Evolutionary conservation across 305 asterid genomes (phyloP).

Genomic region (Fraxinus dipetala): DNA sequence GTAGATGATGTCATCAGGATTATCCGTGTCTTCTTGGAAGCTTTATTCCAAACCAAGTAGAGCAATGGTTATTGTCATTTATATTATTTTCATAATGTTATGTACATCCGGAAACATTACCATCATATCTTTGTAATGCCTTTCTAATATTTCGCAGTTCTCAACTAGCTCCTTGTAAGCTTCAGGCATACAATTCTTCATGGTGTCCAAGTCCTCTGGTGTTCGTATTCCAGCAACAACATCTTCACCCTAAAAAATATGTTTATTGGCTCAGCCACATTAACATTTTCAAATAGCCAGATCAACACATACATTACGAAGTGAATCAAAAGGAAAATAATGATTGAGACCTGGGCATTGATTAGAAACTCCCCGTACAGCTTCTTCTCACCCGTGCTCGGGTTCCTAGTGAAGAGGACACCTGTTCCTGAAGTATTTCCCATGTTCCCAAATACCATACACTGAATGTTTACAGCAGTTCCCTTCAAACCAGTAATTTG

Average conservation of each 20-base stretch:
- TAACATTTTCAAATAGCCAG: neutral
- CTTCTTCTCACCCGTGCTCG: slow-evolving; percentile 90
- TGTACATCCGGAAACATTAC: slow-evolving; percentile 28
- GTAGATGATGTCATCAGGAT: neutral
- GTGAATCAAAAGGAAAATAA: slow-evolving; percentile 3
- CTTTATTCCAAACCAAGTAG: neutral
- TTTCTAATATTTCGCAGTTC: slow-evolving; percentile 80
- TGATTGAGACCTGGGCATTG: slow-evolving; percentile 75
- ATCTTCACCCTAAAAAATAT: slow-evolving; percentile 71
- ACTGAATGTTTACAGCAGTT: slow-evolving; percentile 92
- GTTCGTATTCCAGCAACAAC: slow-evolving; percentile 98
- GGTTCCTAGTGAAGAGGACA: slow-evolving; percentile 91
- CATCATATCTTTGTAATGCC: slow-evolving; percentile 98
- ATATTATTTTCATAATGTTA: neutral
- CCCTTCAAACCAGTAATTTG: slow-evolving; percentile 87
- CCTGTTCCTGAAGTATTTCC: slow-evolving; percentile 97
- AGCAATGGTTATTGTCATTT: neutral
- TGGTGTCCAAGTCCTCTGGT: slow-evolving; percentile 76
- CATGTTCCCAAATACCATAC: slow-evolving; percentile 98
- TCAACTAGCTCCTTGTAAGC: slow-evolving; percentile 82
- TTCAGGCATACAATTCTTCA: slow-evolving; percentile 78
- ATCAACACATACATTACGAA: neutral
- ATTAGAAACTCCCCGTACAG: slow-evolving; percentile 91
- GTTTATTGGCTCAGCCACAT: slow-evolving; percentile 16
- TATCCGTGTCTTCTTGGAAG: neutral